Base-by-base conservation (phyloP, 1,284 basidiomycete species). In the Chalciporus sp. region DNA sequence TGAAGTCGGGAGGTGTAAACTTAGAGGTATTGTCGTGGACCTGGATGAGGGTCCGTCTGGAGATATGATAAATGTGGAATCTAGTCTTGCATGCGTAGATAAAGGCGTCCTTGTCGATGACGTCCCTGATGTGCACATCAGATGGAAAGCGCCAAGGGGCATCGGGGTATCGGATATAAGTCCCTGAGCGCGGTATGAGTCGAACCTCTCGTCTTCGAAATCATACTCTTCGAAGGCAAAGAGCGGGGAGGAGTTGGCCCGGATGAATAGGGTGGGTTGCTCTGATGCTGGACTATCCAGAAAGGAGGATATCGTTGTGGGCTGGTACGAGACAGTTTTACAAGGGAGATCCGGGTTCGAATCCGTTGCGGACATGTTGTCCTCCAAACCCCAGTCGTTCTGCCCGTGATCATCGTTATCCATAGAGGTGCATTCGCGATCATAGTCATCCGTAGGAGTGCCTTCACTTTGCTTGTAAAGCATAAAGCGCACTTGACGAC, bases 401-500 rank as follows among this genome's bases (percentile, higher is more conserved):
- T 23, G 23, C 23, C 23, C 23, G 23, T 23, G 6, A 23, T 23
- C 23, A 6, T 23, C 23, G 23, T 23, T 23, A 6, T 23, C 23
- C 23, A 23, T 23, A 23, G 23, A 23, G 6, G 23, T 23, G 23
- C 6, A 23, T 23, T 23, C 23, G 23, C 6, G 23, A 23, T 23
- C 23, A 23, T 23, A 23, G 23, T 6, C 23, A 23, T 23, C 37
- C 16, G 6, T 14, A 10, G 20, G 0, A 55, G 56, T 47, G 27
- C 16, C 47, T 37, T 37, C 57, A 65, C 42, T 12, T 58, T 61
- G 61, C 53, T 57, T 56, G 58, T 56, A 50, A 61, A 71, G 51
- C 47, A 62, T 61, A 44, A 74, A 63, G 59, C 62, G 63, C 45
- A 74, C 56, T 9, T 52, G 44, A 28, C 49, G 71, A n/a, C 58